These are phyloP conservation scores for Epichloe coenophiala DNA, from an alignment of 2,329 filamentous ascomycete genomes.

Conservation along the genomic window DNA sequence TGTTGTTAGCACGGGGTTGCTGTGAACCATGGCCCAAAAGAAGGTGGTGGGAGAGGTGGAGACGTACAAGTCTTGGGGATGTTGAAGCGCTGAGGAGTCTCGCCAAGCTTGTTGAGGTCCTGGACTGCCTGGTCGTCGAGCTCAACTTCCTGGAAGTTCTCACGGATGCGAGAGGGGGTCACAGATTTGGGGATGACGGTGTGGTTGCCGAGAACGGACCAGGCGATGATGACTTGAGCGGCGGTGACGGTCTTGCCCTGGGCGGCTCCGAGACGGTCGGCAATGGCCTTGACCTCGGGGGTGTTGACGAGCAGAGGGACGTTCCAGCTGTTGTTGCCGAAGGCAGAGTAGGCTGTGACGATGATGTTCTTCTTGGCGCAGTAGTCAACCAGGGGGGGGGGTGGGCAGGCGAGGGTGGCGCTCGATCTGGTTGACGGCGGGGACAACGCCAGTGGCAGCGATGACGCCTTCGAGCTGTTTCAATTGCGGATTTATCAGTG, in stretches of 20 bases:
- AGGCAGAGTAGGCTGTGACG: conserved; percentile 50
- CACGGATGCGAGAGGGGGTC: conserved; percentile 50
- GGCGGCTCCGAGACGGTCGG: conserved; percentile 27
- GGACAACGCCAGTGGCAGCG: conserved; percentile 41
- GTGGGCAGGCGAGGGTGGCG: conserved; percentile 50
- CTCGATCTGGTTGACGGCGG: conserved; percentile 56
- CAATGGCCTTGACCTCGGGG: conserved; percentile 40
- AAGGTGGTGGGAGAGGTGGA: no score
- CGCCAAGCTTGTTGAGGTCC: conserved; percentile 48
- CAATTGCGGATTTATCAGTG: not conserved
- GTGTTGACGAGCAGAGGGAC: conserved; percentile 44
- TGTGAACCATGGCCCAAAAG: not conserved
- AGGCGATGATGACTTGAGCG: conserved; percentile 40
- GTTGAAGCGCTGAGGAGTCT: conserved; percentile 32
- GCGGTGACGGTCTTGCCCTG: conserved; percentile 25
- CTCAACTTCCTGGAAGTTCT: conserved; percentile 57
- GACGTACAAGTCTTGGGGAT: conserved; percentile 28
- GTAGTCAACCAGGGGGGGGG: conserved; percentile 43
- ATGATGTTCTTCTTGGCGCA: conserved; percentile 49
- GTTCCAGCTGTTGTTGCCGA: conserved; percentile 31
- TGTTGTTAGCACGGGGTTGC: conserved; percentile 3
- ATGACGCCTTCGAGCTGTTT: conserved; percentile 37
- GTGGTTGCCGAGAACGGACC: conserved; percentile 45
- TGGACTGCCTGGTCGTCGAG: conserved; percentile 44
- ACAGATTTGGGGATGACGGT: conserved; percentile 67